phyloP scores from a whole-genome alignment of 2,329 filamentous ascomycete species.

The Moelleriella libera region DNA sequence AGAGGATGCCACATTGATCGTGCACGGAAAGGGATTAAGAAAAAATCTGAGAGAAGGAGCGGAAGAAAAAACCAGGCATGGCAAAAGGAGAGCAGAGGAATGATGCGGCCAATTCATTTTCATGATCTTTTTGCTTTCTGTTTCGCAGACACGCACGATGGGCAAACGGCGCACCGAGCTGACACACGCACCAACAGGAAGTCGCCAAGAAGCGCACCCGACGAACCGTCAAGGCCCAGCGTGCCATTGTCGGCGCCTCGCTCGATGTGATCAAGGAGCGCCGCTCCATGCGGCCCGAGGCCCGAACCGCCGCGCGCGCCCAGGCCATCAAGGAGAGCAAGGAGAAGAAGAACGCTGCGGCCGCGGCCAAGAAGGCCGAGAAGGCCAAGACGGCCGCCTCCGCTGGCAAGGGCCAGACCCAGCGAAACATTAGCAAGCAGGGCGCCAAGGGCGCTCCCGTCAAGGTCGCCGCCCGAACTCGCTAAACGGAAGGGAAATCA shows the following conservation, averaged over 20 bases:
- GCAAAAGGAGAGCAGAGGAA: too few relatives aligned
- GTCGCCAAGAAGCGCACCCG: slow-evolving; percentile 99
- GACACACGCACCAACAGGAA: too few relatives aligned
- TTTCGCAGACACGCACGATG: too few relatives aligned
- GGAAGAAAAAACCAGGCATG: too few relatives aligned
- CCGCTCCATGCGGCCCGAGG: slow-evolving; percentile 87
- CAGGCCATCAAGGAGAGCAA: slow-evolving; percentile 94
- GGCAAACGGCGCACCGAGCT: too few relatives aligned
- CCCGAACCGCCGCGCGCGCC: slow-evolving; percentile 77
- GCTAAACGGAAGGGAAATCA: too few relatives aligned
- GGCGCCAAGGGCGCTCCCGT: slow-evolving; percentile 77
- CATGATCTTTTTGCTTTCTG: too few relatives aligned
- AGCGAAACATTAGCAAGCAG: slow-evolving; percentile 89
- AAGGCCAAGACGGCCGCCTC: slow-evolving; percentile 84
- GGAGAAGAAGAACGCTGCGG: slow-evolving; percentile 86
- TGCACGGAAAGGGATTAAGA: background rate
- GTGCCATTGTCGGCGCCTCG: slow-evolving; percentile 96
- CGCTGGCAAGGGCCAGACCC: slow-evolving; percentile 62
- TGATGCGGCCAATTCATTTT: too few relatives aligned
- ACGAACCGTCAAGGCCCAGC: slow-evolving; percentile 96
- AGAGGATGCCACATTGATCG: background rate
- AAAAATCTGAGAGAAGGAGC: too few relatives aligned
- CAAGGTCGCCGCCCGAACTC: slow-evolving; percentile 78
- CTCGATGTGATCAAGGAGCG: slow-evolving; percentile 99
- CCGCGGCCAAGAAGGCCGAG: slow-evolving; percentile 94